A percentile compares a stretch with the other conserved stretches of the same genome.
phyloP scores from a whole-genome alignment of 202 grass and related monocot genomes.

The Musa balbisiana region DNA sequence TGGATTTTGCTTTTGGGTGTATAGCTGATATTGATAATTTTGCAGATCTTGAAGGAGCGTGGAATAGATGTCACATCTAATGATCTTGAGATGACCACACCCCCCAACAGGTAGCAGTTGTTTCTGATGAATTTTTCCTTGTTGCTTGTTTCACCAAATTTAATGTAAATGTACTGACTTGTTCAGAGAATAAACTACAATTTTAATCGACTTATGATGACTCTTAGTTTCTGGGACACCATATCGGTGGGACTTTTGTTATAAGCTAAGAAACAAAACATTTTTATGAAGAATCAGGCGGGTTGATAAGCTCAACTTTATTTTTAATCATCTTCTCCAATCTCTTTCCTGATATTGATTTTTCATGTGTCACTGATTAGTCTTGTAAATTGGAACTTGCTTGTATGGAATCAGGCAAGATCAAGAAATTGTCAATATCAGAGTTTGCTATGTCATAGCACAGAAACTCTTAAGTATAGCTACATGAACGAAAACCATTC shows the following conservation, averaged over 20 bases:
- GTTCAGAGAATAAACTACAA: neutral
- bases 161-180: neutral
- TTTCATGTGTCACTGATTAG: too few species aligned
- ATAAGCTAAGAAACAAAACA: neutral
- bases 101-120: constrained; percentile 47
- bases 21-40: constrained; percentile 16
- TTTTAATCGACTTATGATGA: neutral
- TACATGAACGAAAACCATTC: neutral
- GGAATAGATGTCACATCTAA: constrained; percentile 58
- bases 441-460: neutral
- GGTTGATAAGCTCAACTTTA: neutral
- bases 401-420: too few species aligned
- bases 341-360: too few species aligned
- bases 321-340: too few species aligned
- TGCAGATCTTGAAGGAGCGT: constrained; percentile 89
- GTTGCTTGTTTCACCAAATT: neutral
- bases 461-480: neutral
- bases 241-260: neutral
- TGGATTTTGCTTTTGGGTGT: neutral
- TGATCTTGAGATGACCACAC: constrained; percentile 56
- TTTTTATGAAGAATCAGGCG: neutral
- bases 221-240: neutral
- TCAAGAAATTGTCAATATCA: too few species aligned
- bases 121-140: neutral
- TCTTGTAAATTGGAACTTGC: too few species aligned